Base-by-base conservation (phyloP, 2,329 filamentous ascomycete genomes). In the Thermoascus crustaceus region DNA sequence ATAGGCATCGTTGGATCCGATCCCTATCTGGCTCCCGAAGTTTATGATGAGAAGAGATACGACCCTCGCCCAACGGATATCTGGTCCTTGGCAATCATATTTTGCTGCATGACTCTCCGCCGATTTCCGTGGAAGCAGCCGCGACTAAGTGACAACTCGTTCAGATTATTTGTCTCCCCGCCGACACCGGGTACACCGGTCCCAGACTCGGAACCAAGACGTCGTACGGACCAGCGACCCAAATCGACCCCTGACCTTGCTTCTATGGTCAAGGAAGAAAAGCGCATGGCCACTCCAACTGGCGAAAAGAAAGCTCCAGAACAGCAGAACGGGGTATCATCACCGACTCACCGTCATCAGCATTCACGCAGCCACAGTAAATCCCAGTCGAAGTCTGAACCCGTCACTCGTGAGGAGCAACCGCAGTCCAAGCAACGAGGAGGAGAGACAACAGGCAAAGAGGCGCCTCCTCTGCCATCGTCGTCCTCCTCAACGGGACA, bases 91-190 rank as follows among this genome's bases (percentile, higher is more conserved):
- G 91, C 89, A 11, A 98, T 98, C 49, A 96, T 98, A 37, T 98
- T 89, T 64, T 96, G 91, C 63, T 98, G 91, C 68, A 98, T 98
- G 91, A 91, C 86, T 4, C 70, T 98, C 26, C 76, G 91, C 14
- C 73, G 91, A 22, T 98, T 98, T 55, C 91, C 91, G 0, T 98
- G 91, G 91, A 98, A 98, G 66, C 80, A 93, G 22, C 91, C 91
- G 4, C 78, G 88, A 25, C 68, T 87, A 57, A 85, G 85, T 3
- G 91, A 98, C 59, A 96, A 94, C 59, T 94, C 87, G 0, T 98
- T 85, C 64, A 88, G 89, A 52, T 74, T 98, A 1, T 98, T 98
- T 56, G 80, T 89, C 9, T 78, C 91, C 1, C 75, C 84, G 5
- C 88, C 89, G 1, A 85, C 87, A 3, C 82, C 84, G 0, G 84